phyloP scores from a whole-genome alignment of 257 asterid species.

The Paulownia fortunei region DNA sequence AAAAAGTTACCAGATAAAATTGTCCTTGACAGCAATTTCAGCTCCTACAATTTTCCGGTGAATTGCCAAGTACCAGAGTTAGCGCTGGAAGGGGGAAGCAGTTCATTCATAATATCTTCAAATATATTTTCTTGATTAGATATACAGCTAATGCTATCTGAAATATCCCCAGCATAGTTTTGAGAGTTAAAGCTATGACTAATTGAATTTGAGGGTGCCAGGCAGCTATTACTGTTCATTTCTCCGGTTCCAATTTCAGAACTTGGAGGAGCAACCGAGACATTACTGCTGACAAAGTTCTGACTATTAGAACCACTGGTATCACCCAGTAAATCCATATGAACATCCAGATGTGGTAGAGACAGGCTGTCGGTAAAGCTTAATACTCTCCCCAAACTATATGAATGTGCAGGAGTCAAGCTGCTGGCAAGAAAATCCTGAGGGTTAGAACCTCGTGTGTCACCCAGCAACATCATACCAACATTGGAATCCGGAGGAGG shows the following conservation, averaged over 20 bases:
- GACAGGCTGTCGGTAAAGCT: constrained; percentile 28
- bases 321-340: constrained; percentile 38
- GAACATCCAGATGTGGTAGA: constrained; percentile 35
- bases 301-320: constrained; percentile 30
- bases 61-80: constrained; percentile 58
- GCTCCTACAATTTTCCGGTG: constrained; percentile 54
- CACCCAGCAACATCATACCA: constrained; percentile 37
- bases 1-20: constrained; percentile 39
- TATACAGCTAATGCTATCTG: constrained; percentile 43
- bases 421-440: constrained; percentile 33
- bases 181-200: constrained; percentile 34
- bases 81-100: constrained; percentile 58
- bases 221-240: constrained; percentile 32
- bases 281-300: constrained; percentile 31
- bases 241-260: constrained; percentile 43
- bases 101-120: constrained; percentile 55
- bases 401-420: constrained; percentile 32
- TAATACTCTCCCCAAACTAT: constrained; percentile 29
- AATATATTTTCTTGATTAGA: constrained; percentile 59
- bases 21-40: constrained; percentile 21
- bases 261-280: constrained; percentile 37
- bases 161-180: constrained; percentile 36
- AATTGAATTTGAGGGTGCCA: constrained; percentile 39
- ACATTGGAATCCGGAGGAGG: constrained; percentile 35
- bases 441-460: constrained; percentile 36